Evolutionary conservation across 2,329 filamentous ascomycete genomes (phyloP), one percentile per base, ranked within the genome.

Genomic region (Pyricularia sp.): DNA sequence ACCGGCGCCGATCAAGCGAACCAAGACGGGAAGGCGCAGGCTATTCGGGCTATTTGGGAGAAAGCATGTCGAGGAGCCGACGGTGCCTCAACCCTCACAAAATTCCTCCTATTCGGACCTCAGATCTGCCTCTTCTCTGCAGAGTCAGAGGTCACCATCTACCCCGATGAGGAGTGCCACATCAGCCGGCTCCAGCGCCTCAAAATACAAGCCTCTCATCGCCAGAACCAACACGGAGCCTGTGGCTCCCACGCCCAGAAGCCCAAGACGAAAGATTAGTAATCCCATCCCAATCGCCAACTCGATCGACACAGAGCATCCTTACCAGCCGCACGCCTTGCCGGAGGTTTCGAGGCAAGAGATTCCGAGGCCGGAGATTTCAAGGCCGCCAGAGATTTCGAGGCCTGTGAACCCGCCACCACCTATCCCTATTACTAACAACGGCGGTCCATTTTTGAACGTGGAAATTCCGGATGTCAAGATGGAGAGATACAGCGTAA

Each of bases 401-500:
- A 20, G 42, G 42, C 42, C 42, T 50, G 42, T 50, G 42, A 50
- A 50, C 42, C 42, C 42, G 42, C 20, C 42, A n/a, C 20, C 42
- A 50, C 17, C 20, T 50, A 50, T n/a, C 42, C 42, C 42, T 17
- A 50, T n/a, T 7, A n/a, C 17, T 50, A 50, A 50, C 17, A 50
- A 17, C n/a, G 42, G 42, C 42, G 17, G 76, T 11, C 78, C 80
- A 1, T 77, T 90, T 7, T 81, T 97, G 25, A 84, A 93, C 73
- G 85, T 97, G 20, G 88, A 94, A 68, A 95, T 97, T 69, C 94
- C 94, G 0, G 86, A 86, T 66, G 85, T 92, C 69, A 88, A 90
- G 71, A 84, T 98, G 84, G 94, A 97, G 76, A 84, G 94, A 66
- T 98, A 97, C 73, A 97, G 93, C 73, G 86, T 97, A 72, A 97